Evolutionary conservation across 768 basidiomycete genomes (phyloP).

Genomic region (Zangia roseola): DNA sequence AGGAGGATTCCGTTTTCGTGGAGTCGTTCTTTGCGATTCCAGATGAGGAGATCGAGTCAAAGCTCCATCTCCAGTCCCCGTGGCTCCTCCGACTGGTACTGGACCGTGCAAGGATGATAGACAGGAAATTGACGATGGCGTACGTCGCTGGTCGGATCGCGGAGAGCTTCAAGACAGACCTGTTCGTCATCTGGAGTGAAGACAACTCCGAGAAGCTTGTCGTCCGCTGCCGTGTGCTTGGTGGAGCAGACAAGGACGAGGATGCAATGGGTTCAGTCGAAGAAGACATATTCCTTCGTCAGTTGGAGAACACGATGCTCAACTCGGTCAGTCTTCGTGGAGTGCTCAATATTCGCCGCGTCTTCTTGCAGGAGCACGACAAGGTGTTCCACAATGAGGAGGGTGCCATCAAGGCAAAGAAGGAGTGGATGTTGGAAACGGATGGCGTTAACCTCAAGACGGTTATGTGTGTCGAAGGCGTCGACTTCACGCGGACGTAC

Average conservation of each 20-base stretch:
- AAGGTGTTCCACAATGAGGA: conserved; percentile 62
- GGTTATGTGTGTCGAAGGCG: conserved; percentile 93
- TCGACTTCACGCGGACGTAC: conserved; percentile 90
- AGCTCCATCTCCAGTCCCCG: conserved; percentile 88
- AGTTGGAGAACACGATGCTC: conserved; percentile 94
- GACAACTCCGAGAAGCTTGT: conserved; percentile 97
- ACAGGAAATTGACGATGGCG: conserved; percentile 93
- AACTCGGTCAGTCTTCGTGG: conserved; percentile 94
- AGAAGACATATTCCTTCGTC: conserved; percentile 95
- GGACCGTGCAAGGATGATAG: conserved; percentile 96
- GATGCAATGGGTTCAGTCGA: conserved; percentile 73
- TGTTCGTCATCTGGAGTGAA: conserved; percentile 99
- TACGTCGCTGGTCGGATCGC: conserved; percentile 93
- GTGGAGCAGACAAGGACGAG: conserved; percentile 82
- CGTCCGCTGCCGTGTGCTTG: conserved; percentile 92
- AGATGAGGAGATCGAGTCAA: conserved; percentile 91
- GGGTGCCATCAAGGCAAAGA: conserved; percentile 60
- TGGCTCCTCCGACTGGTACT: conserved; percentile 97
- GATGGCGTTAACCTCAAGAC: conserved; percentile 95
- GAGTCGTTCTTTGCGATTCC: conserved; percentile 99
- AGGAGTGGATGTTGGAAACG: conserved; percentile 97
- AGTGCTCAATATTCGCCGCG: conserved; percentile 85
- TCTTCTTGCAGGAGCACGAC: conserved; percentile 91
- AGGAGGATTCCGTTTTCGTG: conserved; percentile 93
- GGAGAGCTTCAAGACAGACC: conserved; percentile 91